Conservation (phyloP, 2,329 filamentous ascomycete genomes). For the Cytospora piceicola region DNA sequence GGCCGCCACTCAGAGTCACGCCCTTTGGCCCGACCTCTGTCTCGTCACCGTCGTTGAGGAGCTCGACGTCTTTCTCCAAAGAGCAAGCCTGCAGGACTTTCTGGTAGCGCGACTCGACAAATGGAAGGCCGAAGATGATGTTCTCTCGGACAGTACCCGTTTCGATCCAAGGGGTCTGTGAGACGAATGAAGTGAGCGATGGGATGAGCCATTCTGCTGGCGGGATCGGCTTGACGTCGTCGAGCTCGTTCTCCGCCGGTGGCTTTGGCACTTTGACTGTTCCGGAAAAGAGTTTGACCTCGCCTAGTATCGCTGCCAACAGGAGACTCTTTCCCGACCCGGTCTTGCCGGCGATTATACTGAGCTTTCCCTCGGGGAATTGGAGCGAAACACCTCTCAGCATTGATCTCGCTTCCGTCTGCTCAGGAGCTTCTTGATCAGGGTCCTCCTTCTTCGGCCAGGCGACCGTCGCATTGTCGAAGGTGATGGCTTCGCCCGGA, state of each 20-base stretch:
- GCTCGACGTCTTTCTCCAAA: conserved; percentile 48
- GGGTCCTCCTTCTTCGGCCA: conserved; percentile 41
- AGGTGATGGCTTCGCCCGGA: conserved; percentile 35
- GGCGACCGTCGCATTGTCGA: conserved; percentile 40
- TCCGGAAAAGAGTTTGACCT: conserved; percentile 44
- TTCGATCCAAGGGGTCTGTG: conserved; percentile 53
- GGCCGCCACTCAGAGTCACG: conserved; percentile 49
- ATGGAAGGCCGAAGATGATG: conserved; percentile 49
- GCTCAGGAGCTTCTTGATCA: conserved; percentile 28
- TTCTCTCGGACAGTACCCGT: conserved; percentile 50
- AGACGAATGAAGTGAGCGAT: conserved; percentile 48
- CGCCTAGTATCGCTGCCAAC: conserved; percentile 45
- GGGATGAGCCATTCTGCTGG: conserved; percentile 42
- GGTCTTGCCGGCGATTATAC: conserved; percentile 44
- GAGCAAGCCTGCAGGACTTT: conserved; percentile 51
- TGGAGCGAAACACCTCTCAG: conserved; percentile 40
- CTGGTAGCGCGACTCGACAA: conserved; percentile 47
- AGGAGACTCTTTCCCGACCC: conserved; percentile 47
- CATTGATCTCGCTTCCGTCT: conserved; percentile 38
- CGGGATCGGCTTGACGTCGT: conserved; percentile 32
- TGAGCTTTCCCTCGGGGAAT: conserved; percentile 42
- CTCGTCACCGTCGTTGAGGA: conserved; percentile 47
- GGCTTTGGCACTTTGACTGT: conserved; percentile 36
- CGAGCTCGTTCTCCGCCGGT: conserved; percentile 34
- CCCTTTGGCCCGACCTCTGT: conserved; percentile 50